Evolutionary conservation across 2,329 filamentous ascomycete species (phyloP), one percentile per base, ranked within the genome.

Genomic region (Calonectria leucothoes): DNA sequence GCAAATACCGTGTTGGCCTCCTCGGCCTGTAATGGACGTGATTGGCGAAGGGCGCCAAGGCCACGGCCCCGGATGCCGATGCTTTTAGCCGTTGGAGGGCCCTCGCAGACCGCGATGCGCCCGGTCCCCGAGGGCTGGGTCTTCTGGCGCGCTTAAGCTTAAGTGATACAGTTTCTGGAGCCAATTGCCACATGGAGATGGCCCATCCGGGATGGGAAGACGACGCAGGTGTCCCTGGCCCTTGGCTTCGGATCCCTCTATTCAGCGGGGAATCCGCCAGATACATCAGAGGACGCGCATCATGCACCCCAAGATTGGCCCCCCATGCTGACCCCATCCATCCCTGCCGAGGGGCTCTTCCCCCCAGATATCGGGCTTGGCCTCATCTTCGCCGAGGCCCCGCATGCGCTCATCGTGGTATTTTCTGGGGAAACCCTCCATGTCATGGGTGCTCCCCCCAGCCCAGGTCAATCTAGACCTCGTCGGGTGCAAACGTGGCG

Each of bases 351-450:
- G 59, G 17, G 25, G 6, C 29, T 33, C 20, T 5, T 10, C 39
- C 42, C 42, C 39, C 39, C 15, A 45, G n/a, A 23, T 45, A 45
- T 23, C n/a, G n/a, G n/a, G n/a, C n/a, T n/a, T n/a, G n/a, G n/a
- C n/a, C n/a, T n/a, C 42, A 45, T 23, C n/a, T 64, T 64, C 37
- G 59, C 59, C 59, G 59, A 64, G 59, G 59, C 39, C 59, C 59
- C 59, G 15, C 39, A 37, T 48, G 29, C 42, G 27, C 33, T 48
- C 59, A 45, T 17, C 39, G 25, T 64, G 59, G 59, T 20, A 64
- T 48, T 64, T 15, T 64, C 59, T 48, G 39, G 39, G 37, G 59
- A 64, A 31, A 42, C 27, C 37, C 37, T 48, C 37, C 59, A 14
- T 20, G 49, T 12, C 31, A 39, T 29, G 49, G 25, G 8, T 42